A percentile compares a stretch with the other conserved stretches of the same genome.
phyloP scores from a whole-genome alignment of 2,329 filamentous ascomycete species.

The Exophiala xenobiotica region DNA sequence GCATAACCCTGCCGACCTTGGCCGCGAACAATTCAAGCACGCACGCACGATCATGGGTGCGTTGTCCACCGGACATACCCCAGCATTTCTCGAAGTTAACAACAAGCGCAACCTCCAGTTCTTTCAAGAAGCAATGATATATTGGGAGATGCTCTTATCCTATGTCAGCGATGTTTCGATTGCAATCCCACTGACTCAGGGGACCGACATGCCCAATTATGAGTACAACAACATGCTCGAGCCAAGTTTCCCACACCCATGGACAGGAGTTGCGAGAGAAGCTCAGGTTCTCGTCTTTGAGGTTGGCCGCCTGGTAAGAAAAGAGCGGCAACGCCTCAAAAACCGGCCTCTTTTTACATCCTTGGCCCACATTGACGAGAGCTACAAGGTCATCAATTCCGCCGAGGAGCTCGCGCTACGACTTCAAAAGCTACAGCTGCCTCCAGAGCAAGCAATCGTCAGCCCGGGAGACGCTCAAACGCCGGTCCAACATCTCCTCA shows the following conservation, averaged over 20 bases:
- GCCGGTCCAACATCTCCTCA: slow-evolving; percentile 53
- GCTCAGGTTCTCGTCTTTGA: slow-evolving; percentile 48
- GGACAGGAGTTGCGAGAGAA: slow-evolving; percentile 50
- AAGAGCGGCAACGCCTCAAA: slow-evolving; percentile 11
- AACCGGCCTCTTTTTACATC: slow-evolving; percentile 12
- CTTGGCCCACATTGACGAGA: slow-evolving; percentile 2
- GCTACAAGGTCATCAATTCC: slow-evolving; percentile 3
- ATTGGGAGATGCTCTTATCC: slow-evolving; percentile 60
- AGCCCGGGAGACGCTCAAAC: slow-evolving; percentile 54
- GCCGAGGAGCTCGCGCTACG: slow-evolving; percentile 8
- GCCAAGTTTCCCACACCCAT: slow-evolving; percentile 42
- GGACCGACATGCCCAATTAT: slow-evolving; percentile 32
- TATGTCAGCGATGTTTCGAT: slow-evolving; percentile 43
- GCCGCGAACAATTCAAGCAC: slow-evolving; percentile 29
- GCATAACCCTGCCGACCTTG: slow-evolving; percentile 58
- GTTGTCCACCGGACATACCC: not conserved
- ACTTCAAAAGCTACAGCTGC: slow-evolving; percentile 4
- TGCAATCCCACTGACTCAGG: slow-evolving; percentile 20
- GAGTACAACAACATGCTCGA: slow-evolving; percentile 31
- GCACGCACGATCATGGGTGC: slow-evolving; percentile 26
- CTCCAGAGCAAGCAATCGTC: slow-evolving; percentile 10
- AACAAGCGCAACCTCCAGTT: slow-evolving; percentile 43
- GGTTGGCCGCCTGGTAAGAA: slow-evolving; percentile 44
- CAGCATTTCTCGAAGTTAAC: slow-evolving; percentile 1
- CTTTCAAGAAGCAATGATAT: slow-evolving; percentile 56